Percentiles rank a stretch among this genome's conserved stretches.
Evolutionary conservation across 345 rosid genomes (phyloP).

Genomic region (Triadica sebifera): DNA sequence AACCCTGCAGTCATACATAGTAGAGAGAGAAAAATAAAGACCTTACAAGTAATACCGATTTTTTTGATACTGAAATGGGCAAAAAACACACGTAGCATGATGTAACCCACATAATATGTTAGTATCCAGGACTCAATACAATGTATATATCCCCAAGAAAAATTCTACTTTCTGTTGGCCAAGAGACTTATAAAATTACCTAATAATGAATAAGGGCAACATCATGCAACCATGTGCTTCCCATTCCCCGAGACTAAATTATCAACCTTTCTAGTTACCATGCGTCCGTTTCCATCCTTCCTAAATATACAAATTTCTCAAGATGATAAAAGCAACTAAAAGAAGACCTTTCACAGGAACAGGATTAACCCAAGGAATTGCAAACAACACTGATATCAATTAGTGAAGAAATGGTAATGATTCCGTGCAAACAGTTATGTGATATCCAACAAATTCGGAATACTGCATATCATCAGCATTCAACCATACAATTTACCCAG

Average conservation of each 20-base stretch:
- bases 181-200: not conserved
- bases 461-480: not conserved
- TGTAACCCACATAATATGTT: not conserved
- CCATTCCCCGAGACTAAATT: not conserved
- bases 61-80: no score
- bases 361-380: not conserved
- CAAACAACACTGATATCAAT: not conserved
- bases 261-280: not conserved
- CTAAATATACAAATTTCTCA: not conserved
- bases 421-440: not conserved
- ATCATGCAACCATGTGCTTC: not conserved
- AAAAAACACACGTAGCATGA: not conserved
- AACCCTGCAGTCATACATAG: slow-evolving; percentile 48
- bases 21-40: not conserved
- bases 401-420: not conserved
- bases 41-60: not conserved
- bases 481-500: not conserved
- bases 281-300: not conserved
- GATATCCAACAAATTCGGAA: not conserved
- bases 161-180: not conserved
- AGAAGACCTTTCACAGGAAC: not conserved
- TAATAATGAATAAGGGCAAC: not conserved
- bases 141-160: not conserved
- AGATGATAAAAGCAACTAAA: not conserved
- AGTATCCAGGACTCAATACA: no score